These are phyloP conservation scores for Lachnellula subtilissima DNA, from an alignment of 2,329 filamentous ascomycete genomes.

Conservation along the genomic window DNA sequence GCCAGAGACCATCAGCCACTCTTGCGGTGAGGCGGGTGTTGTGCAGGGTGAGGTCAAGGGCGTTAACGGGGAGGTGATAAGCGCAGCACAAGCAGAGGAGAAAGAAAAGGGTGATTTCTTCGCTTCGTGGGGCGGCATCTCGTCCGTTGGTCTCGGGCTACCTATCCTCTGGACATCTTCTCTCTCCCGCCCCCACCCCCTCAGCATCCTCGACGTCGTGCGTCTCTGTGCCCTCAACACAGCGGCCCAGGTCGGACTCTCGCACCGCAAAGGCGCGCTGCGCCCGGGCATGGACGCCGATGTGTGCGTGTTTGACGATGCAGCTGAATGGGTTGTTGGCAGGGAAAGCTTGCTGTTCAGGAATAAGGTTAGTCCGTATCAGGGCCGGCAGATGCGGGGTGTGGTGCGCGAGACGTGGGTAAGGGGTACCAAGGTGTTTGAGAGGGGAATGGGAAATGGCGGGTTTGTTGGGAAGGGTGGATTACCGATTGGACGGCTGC, in stretches of 20 bases:
- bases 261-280: slow-evolving; percentile 76
- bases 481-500: slow-evolving; percentile 41
- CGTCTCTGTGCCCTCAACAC: slow-evolving; percentile 83
- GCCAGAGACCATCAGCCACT: slow-evolving; percentile 53
- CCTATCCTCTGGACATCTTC: slow-evolving; percentile 69
- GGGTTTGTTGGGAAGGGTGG: slow-evolving; percentile 44
- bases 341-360: slow-evolving; percentile 73
- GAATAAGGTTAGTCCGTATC: slow-evolving; percentile 33
- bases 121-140: slow-evolving; percentile 93
- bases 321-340: slow-evolving; percentile 68
- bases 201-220: slow-evolving; percentile 68
- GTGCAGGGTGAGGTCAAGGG: slow-evolving; percentile 13
- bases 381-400: slow-evolving; percentile 63
- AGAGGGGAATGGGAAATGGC: slow-evolving; percentile 20
- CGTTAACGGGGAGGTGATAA: slow-evolving; percentile 24
- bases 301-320: slow-evolving; percentile 86
- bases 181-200: slow-evolving; percentile 31
- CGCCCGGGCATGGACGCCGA: slow-evolving; percentile 82
- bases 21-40: slow-evolving; percentile 26
- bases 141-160: slow-evolving; percentile 85
- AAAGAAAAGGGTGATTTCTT: slow-evolving; percentile 76
- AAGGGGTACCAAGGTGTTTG: slow-evolving; percentile 29
- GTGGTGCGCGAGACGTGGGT: slow-evolving; percentile 33
- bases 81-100: slow-evolving; percentile 34
- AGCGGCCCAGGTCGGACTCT: slow-evolving; percentile 79